Evolutionary conservation across 208 protist genomes (phyloP), one percentile per base, ranked within the genome.

Genomic region (Leptomonas seymouri): DNA sequence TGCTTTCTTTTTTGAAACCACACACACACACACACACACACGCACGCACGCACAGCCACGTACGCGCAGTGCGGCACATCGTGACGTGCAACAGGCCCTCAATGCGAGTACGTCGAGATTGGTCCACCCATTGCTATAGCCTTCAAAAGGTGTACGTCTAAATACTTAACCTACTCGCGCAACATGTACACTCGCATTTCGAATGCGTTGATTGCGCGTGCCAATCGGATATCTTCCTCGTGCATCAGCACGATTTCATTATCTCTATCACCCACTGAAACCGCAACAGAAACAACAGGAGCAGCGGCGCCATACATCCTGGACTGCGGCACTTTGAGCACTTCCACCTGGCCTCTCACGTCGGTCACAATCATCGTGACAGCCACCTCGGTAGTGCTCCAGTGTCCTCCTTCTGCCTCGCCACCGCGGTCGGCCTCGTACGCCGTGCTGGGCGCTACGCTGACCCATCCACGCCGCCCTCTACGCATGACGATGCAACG

Each of bases 151-250:
- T n/a, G n/a, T n/a, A n/a, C n/a, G n/a, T n/a, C n/a, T n/a, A n/a
- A n/a, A n/a, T n/a, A n/a, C n/a, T n/a, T n/a, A n/a, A n/a, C n/a
- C n/a, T n/a, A n/a, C n/a, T n/a, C n/a, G n/a, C 42, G 18, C 58
- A 21, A 1, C 14, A 65, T 65, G 60, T 65, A 65, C 31, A 27
- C 46, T 45, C 60, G 60, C 31, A 12, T 65, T 21, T 65, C 60
- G 8, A 45, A 42, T 20, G 60, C 46, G n/a, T 30, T 65, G 25
- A n/a, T 49, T n/a, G 60, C 46, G 25, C 28, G 46, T 20, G 41
- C 45, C 3, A 53, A 27, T 20, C 44, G 46, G 18, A 15, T 25
- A 14, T 39, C 45, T 1, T 15, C 58, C 0, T 4, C 34, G 34
- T 53, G 18, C 58, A 41, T 21, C 45, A 36, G 28, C 30, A 44